Evolutionary conservation across 352 stramenopile genomes (phyloP), one percentile per base, ranked within the genome.

Genomic region (Albugo candida): DNA sequence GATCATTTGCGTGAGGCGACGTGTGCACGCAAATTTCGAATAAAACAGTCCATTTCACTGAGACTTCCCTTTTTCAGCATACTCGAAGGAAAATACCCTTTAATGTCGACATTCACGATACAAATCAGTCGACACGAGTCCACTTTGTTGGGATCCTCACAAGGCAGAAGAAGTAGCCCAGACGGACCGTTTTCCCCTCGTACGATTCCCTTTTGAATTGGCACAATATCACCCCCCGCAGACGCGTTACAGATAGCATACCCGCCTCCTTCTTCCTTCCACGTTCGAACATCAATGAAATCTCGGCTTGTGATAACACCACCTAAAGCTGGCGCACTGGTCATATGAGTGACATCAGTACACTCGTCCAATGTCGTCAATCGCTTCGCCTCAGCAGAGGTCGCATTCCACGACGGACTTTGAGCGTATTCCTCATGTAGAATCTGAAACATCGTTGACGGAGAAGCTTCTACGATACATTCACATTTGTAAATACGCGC

Each of bases 91-190:
- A 87, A 87, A 59, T 81, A 87, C 13, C 71, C 71, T 62, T 87
- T 87, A 54, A 87, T 87, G 56, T 87, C 74, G 53, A 70, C 80
- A 61, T 87, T 87, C 5, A 87, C 46, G 47, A 87, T 78, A 71
- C 74, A 87, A 41, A 87, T 64, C 24, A 87, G 64, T 44, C 70
- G 71, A 44, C 70, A 84, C 39, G 67, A 67, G 45, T 79, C 69
- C 47, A 82, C 71, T 43, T 8, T 43, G 38, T 24, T 24, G 20
- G 38, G 20, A 19, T 43, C 38, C 17, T 24, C 38, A 3, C 38
- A 43, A 2, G 74, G 74, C 46, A 84, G 45, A 36, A 87, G 83
- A 18, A 87, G 53, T 56, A 80, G 84, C 4, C 74, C 74, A 14
- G 69, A 81, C 2, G 71, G 59, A 10, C 74, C 74, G 45, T 84